A percentile compares a stretch with the other conserved stretches of the same genome.
These are phyloP conservation scores for Centella asiatica DNA, from an alignment of 129 eudicot species.

Conservation along the genomic window DNA sequence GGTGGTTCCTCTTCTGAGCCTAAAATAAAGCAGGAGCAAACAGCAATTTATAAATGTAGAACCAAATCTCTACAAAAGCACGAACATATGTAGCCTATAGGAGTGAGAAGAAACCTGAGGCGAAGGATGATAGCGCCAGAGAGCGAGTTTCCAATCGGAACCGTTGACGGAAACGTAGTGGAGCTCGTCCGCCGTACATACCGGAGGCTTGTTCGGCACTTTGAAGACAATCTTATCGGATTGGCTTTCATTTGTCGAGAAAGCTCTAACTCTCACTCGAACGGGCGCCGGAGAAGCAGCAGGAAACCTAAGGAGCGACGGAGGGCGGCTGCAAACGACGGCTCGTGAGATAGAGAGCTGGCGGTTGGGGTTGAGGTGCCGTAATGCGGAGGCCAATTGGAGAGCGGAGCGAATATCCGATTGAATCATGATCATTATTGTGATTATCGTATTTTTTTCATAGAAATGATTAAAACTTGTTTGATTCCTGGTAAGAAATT, in stretches of 20 bases:
- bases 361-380: conserved; percentile 14
- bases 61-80: neutral
- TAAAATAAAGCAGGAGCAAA: conserved; percentile 17
- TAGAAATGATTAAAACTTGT: no score
- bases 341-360: conserved; percentile 21
- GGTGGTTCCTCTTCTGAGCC: conserved; percentile 82
- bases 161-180: conserved; percentile 64
- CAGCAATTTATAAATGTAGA: neutral
- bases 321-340: conserved; percentile 7
- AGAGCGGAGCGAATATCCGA: conserved; percentile 38
- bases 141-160: conserved; percentile 81
- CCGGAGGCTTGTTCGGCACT: conserved; percentile 53
- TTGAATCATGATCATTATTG: conserved; percentile 21
- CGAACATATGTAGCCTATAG: neutral
- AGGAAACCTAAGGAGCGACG: conserved; percentile 6
- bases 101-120: conserved; percentile 38
- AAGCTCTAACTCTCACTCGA: conserved; percentile 25
- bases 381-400: conserved; percentile 32
- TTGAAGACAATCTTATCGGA: conserved; percentile 19
- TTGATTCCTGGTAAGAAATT: no score
- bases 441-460: no score
- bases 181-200: conserved; percentile 91
- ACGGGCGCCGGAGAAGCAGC: neutral
- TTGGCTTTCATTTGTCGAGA: conserved; percentile 29
- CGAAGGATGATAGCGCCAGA: conserved; percentile 81